phyloP scores from a whole-genome alignment of 1,139 yeast genomes.

The Candida sojae region DNA sequence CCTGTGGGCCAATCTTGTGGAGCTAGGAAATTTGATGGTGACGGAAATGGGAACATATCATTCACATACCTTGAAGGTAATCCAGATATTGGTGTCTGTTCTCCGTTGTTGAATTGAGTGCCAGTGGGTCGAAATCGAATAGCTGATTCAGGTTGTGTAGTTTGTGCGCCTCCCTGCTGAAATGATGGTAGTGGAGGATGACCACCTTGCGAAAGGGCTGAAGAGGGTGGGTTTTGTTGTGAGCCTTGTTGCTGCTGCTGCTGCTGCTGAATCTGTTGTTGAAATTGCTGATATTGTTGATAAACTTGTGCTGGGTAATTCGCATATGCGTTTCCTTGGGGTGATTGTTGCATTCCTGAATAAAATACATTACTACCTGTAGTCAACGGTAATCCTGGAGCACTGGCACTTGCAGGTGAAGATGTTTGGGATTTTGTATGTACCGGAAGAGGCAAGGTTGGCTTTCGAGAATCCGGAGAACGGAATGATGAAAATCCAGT shows the following conservation, averaged over 20 bases:
- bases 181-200: constrained; percentile 5
- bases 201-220: constrained; percentile 6
- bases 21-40: constrained; percentile 42
- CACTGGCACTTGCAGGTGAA: constrained; percentile 46
- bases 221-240: constrained; percentile 8
- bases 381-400: constrained; percentile 34
- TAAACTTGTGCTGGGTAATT: constrained; percentile 16
- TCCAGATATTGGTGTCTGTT: constrained; percentile 53
- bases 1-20: constrained; percentile 47
- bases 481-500: constrained; percentile 34
- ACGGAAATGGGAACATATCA: constrained; percentile 58
- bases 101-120: constrained; percentile 28
- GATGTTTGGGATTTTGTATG: constrained; percentile 44
- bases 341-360: constrained; percentile 8
- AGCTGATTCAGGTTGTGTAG: constrained; percentile 12
- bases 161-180: constrained; percentile 6
- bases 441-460: constrained; percentile 43
- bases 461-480: constrained; percentile 40
- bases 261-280: constrained; percentile 8
- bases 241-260: constrained; percentile 11
- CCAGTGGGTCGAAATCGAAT: constrained; percentile 9
- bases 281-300: constrained; percentile 18
- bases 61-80: constrained; percentile 44
- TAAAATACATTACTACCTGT: constrained; percentile 1
- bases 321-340: constrained; percentile 4